Evolutionary conservation across 805 yeast genomes (phyloP).

Genomic region (Zygoascus bituminiphila): DNA sequence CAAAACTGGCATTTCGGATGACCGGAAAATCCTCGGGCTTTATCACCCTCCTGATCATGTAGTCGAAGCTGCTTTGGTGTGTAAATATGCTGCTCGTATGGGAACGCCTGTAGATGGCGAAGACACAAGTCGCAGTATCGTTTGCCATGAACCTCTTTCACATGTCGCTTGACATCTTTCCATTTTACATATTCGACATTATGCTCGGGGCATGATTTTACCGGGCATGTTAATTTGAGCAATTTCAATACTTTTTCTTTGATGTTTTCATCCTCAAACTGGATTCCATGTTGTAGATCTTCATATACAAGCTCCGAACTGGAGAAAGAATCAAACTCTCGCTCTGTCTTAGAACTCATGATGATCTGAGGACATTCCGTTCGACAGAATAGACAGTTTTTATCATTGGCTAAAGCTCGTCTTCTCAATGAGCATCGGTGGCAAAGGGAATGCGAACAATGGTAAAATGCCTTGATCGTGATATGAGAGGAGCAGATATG

Average conservation of each 20-base stretch:
- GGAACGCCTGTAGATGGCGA: constrained; percentile 66
- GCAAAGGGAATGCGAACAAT: constrained; percentile 82
- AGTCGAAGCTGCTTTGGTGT: constrained; percentile 51
- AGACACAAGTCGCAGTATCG: constrained; percentile 71
- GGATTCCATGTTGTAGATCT: constrained; percentile 44
- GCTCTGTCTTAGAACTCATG: constrained; percentile 41
- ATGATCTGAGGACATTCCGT: constrained; percentile 51
- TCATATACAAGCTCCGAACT: constrained; percentile 27
- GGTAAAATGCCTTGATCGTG: constrained; percentile 56
- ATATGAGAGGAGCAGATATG: constrained; percentile 77
- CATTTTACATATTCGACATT: constrained; percentile 38
- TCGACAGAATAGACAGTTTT: constrained; percentile 77
- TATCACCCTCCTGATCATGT: constrained; percentile 71
- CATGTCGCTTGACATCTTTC: constrained; percentile 57
- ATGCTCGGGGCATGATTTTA: constrained; percentile 29
- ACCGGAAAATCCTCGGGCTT: constrained; percentile 60
- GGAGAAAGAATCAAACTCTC: constrained; percentile 32
- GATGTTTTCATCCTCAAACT: constrained; percentile 50
- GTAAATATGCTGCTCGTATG: constrained; percentile 58
- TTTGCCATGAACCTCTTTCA: constrained; percentile 50
- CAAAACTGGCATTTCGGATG: constrained; percentile 89
- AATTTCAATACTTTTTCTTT: constrained; percentile 42
- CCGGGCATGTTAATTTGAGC: constrained; percentile 49
- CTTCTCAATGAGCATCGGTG: constrained; percentile 76
- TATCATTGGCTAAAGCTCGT: constrained; percentile 67